Evolutionary conservation across 345 rosid species (phyloP).

Genomic region (Bretschneidera sinensis): DNA sequence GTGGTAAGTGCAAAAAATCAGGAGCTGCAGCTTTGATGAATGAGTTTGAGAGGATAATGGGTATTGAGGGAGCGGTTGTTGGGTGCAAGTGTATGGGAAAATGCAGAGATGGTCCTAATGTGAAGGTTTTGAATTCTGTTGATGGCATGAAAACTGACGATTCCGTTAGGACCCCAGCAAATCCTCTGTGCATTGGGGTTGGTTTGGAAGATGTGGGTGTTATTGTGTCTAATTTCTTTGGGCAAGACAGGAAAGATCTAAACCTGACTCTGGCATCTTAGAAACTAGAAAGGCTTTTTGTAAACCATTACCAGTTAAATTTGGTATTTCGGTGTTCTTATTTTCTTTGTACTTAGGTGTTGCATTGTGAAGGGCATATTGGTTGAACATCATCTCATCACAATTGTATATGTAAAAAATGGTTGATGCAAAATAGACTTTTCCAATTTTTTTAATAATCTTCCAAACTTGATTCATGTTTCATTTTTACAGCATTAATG

Average conservation of each 20-base stretch:
- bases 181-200: conserved; percentile 58
- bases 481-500: no score
- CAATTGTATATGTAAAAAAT: no score
- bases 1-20: conserved; percentile 62
- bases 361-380: no score
- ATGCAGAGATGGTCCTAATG: conserved; percentile 72
- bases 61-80: conserved; percentile 42
- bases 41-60: conserved; percentile 45
- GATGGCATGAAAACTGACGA: conserved; percentile 8
- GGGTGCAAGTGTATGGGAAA: conserved; percentile 82
- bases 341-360: no score
- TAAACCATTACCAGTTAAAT: no score
- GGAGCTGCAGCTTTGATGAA: conserved; percentile 53
- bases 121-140: conserved; percentile 30
- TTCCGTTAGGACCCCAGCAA: conserved; percentile 31
- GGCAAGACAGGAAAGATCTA: conserved; percentile 18
- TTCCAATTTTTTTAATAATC: no score
- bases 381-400: no score
- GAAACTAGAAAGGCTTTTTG: no score
- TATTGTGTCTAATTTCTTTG: conserved; percentile 44
- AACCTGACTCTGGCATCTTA: background rate
- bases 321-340: no score
- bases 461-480: no score
- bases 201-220: conserved; percentile 57
- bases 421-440: no score